Base-by-base conservation (phyloP, 345 rosid genomes). In the thale cress (Arabidopsis thaliana) region DNA sequence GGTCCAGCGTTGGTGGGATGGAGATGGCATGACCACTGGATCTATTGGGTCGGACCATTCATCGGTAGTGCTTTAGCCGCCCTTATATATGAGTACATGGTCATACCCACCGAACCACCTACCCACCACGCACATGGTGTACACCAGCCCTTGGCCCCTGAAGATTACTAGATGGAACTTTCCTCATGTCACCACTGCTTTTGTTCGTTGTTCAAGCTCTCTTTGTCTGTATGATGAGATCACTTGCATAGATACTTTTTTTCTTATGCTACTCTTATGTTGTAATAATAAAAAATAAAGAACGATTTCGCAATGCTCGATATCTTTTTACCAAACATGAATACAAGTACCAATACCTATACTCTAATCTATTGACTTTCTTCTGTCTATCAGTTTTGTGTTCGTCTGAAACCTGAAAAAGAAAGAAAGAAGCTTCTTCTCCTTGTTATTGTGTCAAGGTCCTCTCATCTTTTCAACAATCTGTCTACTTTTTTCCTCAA, bases 391-490 rank as follows among this genome's bases (percentile, higher is more conserved):
- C 55, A 25, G 3, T 13, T 50, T 24, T n/a, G 58, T 25, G 4
- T 32, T 14, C 5, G 45, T 30, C 38, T 23, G 45, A 67, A 62
- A 60, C 56, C 48, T 60, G 42, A 59, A 67, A 59, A 65, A 57
- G 9, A 10, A 40, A 7, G 20, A 8, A 20, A 11, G 6, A 28
- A 63, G 22, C 57, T 65, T 53, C 37, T 41, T 51, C 34, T 65
- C 34, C 63, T 45, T 64, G 28, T 4, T 42, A 0, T 10, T 37
- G 34, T 57, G 52, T 51, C 8, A 67, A 4, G 87, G 86, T 30
- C 83, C 93, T 75, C 93, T 85, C 97, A 94, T 90, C 82, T 88
- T 94, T 77, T 91, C 97, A 62, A 88, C 97, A 42, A 94, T 80
- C 75, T 80, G 81, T 82, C 91, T 85, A 56, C 92, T 67, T 79